Conservation (phyloP, 495 filamentous ascomycete species). For the Daldinia bambusicola region DNA sequence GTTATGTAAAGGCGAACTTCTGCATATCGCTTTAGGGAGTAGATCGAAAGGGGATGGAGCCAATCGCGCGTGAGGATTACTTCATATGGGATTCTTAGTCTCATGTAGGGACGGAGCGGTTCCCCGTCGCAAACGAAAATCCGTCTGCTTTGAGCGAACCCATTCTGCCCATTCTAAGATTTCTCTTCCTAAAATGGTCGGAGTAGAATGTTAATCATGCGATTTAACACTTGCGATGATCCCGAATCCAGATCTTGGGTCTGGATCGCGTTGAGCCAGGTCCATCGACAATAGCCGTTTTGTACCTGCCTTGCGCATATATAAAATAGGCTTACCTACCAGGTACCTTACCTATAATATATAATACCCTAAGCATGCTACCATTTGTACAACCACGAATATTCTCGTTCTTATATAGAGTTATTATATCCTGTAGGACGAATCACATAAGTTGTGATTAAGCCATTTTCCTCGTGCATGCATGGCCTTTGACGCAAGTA, state of each 20-base stretch:
- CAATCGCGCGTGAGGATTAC: conserved; percentile 46
- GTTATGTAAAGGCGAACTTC: neutral
- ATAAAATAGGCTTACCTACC: neutral
- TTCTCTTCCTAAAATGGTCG: neutral
- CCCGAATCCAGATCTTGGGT: neutral
- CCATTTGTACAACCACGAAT: no score
- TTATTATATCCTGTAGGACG: no score
- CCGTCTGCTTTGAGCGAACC: neutral
- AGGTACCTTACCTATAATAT: no score
- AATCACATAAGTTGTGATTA: neutral
- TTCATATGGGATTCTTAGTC: neutral
- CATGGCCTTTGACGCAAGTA: neutral
- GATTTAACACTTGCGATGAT: neutral
- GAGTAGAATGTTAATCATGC: conserved; percentile 8
- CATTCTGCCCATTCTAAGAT: neutral
- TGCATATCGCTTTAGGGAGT: neutral
- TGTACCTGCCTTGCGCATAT: neutral
- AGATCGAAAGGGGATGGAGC: conserved; percentile 18
- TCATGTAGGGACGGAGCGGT: conserved; percentile 7
- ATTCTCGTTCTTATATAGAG: no score
- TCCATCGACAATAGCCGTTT: neutral
- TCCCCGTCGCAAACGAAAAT: neutral
- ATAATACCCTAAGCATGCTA: no score
- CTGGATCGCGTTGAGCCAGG: neutral
- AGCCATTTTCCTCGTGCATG: neutral